Evolutionary conservation across 2,329 filamentous ascomycete genomes (phyloP), one percentile per base, ranked within the genome.

Genomic region (Coniochaeta hoffmannii): DNA sequence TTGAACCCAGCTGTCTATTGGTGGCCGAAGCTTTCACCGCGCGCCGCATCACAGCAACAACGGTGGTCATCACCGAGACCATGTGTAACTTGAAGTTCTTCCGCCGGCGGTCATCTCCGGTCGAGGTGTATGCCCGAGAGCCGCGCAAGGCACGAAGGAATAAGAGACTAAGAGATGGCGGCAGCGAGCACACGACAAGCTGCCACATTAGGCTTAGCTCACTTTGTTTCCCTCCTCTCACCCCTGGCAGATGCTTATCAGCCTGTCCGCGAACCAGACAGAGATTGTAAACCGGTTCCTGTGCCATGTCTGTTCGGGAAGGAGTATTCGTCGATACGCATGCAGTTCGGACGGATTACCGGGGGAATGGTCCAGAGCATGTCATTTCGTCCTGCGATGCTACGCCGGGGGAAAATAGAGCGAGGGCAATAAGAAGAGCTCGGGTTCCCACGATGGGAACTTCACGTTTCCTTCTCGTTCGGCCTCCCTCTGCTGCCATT

Each of bases 261-360:
- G 36, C 2, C 36, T 41, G 17, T 41, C 36, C 36, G 22, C 36
- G 22, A 3, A 22, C 8, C 36, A 11, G 36, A 41, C 8, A 22
- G 3, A 46, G 41, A 6, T 46, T 19, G 15, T 24, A 12, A 46
- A 46, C 41, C 41, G 41, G 41, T 28, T 46, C 41, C 24, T 28
- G 41, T 46, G 41, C 41, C 41, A 46, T 46, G 41, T 46, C 41
- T 46, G 41, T 46, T 46, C 41, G 15, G 41, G 41, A 46, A 46
- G 41, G 41, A 46, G 41, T 28, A 5, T 46, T 46, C 2, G 19
- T 26, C 22, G 41, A 28, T 28, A 46, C 12, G 41, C 24, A 46
- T 32, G 41, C 41, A 46, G 15, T 19, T 41, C 15, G 15, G 30
- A 32, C 7, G 12, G 12, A 12, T 8, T 46, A 28, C 41, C 19